Percentiles rank a stretch among this genome's conserved stretches.
Evolutionary conservation across 1,284 basidiomycete species (phyloP).

Genomic region (Irpex rosettiformis): DNA sequence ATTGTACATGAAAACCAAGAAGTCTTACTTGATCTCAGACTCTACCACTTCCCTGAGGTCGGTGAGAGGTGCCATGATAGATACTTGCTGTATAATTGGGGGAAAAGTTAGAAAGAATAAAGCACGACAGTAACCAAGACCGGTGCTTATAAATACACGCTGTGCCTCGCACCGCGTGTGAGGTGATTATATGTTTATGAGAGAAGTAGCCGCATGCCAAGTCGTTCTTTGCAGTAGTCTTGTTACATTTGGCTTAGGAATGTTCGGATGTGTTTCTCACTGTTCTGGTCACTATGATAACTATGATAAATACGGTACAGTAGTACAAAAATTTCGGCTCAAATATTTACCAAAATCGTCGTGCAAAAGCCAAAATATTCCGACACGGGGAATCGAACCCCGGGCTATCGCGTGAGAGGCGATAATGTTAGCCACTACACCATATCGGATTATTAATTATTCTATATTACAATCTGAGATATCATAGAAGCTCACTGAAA

Average conservation of each 20-base stretch:
- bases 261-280: too few relatives aligned
- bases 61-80: constrained; percentile 37
- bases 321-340: too few relatives aligned
- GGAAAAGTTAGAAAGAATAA: neutral
- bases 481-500: too few relatives aligned
- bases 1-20: constrained; percentile 1
- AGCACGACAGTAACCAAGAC: neutral
- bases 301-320: too few relatives aligned
- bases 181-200: neutral
- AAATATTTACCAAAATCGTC: too few relatives aligned
- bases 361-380: neutral
- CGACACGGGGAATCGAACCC: constrained; percentile 6
- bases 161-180: neutral
- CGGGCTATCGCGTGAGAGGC: constrained; percentile 6
- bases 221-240: neutral
- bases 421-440: constrained; percentile 7
- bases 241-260: neutral
- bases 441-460: neutral
- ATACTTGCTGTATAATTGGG: neutral
- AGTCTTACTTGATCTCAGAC: constrained; percentile 59
- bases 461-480: neutral
- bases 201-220: neutral
- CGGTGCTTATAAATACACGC: neutral
- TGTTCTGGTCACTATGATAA: too few relatives aligned
- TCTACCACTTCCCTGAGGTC: constrained; percentile 61